Evolutionary conservation across 176 grass and related monocot species (phyloP).

Genomic region (Carex pumila): DNA sequence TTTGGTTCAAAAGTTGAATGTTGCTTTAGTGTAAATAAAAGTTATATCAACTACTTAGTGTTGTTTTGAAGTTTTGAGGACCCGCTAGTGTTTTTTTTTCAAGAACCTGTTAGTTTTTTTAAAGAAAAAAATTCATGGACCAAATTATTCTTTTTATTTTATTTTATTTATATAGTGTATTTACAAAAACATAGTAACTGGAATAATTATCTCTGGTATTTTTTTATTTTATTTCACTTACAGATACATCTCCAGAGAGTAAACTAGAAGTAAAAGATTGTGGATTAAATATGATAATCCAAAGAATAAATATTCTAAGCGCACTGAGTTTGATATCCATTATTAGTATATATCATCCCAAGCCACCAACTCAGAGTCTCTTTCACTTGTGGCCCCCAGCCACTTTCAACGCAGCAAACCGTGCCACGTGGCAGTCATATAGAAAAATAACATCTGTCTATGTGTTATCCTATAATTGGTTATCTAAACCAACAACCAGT

Average conservation of each 20-base stretch:
- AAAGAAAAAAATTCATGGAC: no score
- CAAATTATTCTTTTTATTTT: no score
- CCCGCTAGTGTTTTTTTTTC: no score
- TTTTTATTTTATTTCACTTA: background rate
- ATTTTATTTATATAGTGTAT: background rate
- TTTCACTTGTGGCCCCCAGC: background rate
- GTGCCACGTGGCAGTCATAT: background rate
- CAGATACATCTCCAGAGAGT: background rate
- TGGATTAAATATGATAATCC: background rate
- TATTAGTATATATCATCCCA: conserved; percentile 3
- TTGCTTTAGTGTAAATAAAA: background rate
- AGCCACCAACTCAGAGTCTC: background rate
- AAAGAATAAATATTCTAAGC: conserved; percentile 26
- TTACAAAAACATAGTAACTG: background rate
- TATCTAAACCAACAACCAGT: background rate
- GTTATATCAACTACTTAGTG: no score
- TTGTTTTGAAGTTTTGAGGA: background rate
- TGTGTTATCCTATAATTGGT: background rate
- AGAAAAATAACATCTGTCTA: background rate
- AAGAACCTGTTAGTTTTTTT: no score
- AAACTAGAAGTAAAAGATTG: background rate
- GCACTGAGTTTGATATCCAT: conserved; percentile 18
- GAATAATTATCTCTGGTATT: background rate
- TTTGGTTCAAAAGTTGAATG: background rate
- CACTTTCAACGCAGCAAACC: conserved; percentile 25